phyloP scores from a whole-genome alignment of 2,329 filamentous ascomycete species.

The Penicillium sp. region DNA sequence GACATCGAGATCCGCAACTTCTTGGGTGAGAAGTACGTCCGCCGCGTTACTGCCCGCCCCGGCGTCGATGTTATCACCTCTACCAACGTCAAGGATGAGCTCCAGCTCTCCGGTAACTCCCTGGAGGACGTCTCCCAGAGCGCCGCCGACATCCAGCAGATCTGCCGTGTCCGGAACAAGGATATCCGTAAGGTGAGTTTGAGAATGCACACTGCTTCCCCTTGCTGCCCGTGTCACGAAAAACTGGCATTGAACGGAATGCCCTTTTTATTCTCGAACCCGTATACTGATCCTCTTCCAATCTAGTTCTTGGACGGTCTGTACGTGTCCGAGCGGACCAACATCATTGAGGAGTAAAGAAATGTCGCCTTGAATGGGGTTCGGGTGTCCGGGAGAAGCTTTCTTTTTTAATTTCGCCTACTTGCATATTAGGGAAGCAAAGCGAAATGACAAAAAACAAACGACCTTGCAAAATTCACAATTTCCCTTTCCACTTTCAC shows the following conservation, averaged over 20 bases:
- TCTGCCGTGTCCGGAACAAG: slow-evolving; percentile 99
- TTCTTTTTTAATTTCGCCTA: slow-evolving; percentile 44
- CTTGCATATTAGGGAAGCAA: slow-evolving; percentile 47
- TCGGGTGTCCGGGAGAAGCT: slow-evolving; percentile 44
- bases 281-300: slow-evolving; percentile 13
- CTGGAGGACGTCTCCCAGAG: slow-evolving; percentile 97
- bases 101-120: slow-evolving; percentile 89
- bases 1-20: slow-evolving; percentile 99
- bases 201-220: background rate
- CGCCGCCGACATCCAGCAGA: slow-evolving; percentile 99
- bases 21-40: slow-evolving; percentile 99
- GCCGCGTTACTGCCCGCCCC: slow-evolving; percentile 82
- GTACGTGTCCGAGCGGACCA: slow-evolving; percentile 98
- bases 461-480: slow-evolving; percentile 35
- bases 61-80: slow-evolving; percentile 91
- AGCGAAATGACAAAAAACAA: slow-evolving; percentile 44
- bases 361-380: slow-evolving; percentile 37
- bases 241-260: background rate
- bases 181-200: slow-evolving; percentile 94
- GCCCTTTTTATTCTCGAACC: background rate
- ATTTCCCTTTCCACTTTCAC: slow-evolving; percentile 26
- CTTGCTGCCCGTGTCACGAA: no score
- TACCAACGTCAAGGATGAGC: slow-evolving; percentile 96
- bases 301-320: slow-evolving; percentile 96
- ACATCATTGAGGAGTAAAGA: slow-evolving; percentile 71